Base-by-base conservation (phyloP, 495 filamentous ascomycete species). In the Trichocladium antarcticum region DNA sequence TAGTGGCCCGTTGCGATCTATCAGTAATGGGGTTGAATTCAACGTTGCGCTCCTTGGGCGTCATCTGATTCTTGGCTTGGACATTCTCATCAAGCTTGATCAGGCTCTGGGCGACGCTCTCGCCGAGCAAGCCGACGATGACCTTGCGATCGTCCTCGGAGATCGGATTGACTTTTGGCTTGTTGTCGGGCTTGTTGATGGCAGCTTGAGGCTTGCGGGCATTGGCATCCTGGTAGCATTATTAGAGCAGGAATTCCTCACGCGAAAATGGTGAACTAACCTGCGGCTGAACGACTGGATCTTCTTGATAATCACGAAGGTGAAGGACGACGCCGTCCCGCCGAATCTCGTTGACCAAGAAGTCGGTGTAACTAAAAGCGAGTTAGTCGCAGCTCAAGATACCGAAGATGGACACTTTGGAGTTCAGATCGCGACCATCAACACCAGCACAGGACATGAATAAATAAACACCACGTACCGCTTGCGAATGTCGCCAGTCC, bases 341-440 rank as follows among this genome's bases (percentile, higher is more conserved):
- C 12, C 75, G 64, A 54, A 98, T 92, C 68, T 98, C 92, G 62
- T 95, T 87, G 48, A 98, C 92, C 41, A 90, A 68, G 64, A 98
- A 98, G 62, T 98, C 92, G 12, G 89, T 94, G 66, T 88, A 98
- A 56, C 87, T 92, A 32, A 11, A 47, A 28, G 24, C 7, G 2
- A 42, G 16, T 40, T 49, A 51, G 36, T 17, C n/a, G 19, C 3
- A 5, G 24, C 34, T 46, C 45, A 46, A 19, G 14, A n/a, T 22
- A 21, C n/a, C 5, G 10, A 32, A 32, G 31, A 14, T 32, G 12
- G 10, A 32, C 27, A 10, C 5, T 5, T 29, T 11, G 5, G 9
- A 27, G 19, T 28, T 32, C n/a, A 39, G 29, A 31, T 15, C 11
- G 24, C 21, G 15, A 35, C n/a, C 19, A n/a, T n/a, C n/a, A n/a